Evolutionary conservation across 2,329 filamentous ascomycete genomes (phyloP).

Genomic region (Microcyclosporella mali): DNA sequence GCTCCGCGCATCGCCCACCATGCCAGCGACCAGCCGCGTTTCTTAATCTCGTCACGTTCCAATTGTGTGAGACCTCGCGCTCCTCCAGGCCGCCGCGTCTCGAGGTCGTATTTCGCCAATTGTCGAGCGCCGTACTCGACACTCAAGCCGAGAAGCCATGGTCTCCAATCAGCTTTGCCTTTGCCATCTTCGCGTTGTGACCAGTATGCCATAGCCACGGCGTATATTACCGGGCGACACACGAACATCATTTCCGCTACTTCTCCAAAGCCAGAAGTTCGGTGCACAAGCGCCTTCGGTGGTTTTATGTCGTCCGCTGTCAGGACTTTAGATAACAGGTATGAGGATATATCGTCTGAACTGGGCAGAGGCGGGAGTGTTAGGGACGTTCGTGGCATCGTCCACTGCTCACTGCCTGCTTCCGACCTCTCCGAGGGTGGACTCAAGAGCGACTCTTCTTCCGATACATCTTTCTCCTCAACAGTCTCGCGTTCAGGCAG

Average conservation of each 20-base stretch:
- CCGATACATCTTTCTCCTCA: conserved; percentile 40
- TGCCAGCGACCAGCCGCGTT: conserved; percentile 80
- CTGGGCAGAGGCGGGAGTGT: conserved; percentile 77
- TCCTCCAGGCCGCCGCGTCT: conserved; percentile 59
- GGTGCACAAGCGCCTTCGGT: conserved; percentile 77
- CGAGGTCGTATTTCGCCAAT: conserved; percentile 62
- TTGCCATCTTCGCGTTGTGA: conserved; percentile 52
- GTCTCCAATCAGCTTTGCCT: conserved; percentile 76
- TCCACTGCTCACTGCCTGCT: conserved; percentile 54
- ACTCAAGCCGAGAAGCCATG: conserved; percentile 80
- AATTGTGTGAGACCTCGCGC: conserved; percentile 72
- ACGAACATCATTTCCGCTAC: conserved; percentile 89
- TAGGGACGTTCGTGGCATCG: conserved; percentile 90
- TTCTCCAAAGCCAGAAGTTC: conserved; percentile 65
- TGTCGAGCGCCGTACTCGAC: conserved; percentile 88
- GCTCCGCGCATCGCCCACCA: conserved; percentile 98
- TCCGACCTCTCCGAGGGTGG: conserved; percentile 39
- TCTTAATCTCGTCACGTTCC: conserved; percentile 83
- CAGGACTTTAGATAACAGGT: conserved; percentile 81
- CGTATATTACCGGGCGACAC: conserved; percentile 79
- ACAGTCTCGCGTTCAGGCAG: conserved; percentile 76
- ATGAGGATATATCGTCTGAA: conserved; percentile 74
- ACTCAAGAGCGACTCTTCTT: conserved; percentile 40
- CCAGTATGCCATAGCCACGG: conserved; percentile 69
- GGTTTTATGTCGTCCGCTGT: conserved; percentile 96